phyloP scores from a whole-genome alignment of 169 alveolate genomes.

The Eimeria acervulina region DNA sequence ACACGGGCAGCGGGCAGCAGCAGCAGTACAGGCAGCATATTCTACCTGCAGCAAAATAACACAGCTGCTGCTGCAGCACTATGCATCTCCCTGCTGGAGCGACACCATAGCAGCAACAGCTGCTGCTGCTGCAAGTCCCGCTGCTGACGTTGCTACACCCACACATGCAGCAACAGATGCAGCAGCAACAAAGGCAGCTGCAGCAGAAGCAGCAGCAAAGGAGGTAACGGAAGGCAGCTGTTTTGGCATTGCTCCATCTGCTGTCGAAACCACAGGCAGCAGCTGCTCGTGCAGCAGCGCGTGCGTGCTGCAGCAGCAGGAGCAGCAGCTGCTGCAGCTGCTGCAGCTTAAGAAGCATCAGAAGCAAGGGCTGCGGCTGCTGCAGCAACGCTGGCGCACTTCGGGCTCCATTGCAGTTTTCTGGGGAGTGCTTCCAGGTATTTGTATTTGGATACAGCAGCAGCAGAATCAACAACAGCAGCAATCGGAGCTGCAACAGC shows the following conservation, averaged over 20 bases:
- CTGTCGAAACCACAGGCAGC: background rate
- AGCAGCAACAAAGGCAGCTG: background rate
- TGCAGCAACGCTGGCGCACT: background rate
- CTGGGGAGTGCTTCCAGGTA: background rate
- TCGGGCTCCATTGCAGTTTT: background rate
- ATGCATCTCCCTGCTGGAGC: background rate
- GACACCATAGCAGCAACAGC: background rate
- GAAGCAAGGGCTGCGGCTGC: background rate
- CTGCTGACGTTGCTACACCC: background rate
- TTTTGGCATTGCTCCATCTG: background rate
- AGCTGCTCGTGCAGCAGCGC: background rate
- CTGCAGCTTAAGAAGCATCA: background rate
- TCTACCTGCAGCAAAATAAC: background rate
- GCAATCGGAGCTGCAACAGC: background rate
- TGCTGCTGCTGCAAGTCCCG: background rate
- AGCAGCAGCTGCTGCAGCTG: constrained; percentile 10
- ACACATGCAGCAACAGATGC: background rate
- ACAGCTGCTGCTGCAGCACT: constrained; percentile 11
- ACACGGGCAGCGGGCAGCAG: background rate
- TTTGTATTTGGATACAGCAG: background rate
- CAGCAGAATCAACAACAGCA: background rate
- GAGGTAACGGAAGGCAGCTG: background rate
- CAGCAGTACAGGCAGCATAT: constrained; percentile 14
- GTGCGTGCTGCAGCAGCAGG: background rate
- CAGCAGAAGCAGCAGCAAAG: background rate